Evolutionary conservation across 164 flowering plant genomes (phyloP).

Genomic region (Stephania cephalantha): DNA sequence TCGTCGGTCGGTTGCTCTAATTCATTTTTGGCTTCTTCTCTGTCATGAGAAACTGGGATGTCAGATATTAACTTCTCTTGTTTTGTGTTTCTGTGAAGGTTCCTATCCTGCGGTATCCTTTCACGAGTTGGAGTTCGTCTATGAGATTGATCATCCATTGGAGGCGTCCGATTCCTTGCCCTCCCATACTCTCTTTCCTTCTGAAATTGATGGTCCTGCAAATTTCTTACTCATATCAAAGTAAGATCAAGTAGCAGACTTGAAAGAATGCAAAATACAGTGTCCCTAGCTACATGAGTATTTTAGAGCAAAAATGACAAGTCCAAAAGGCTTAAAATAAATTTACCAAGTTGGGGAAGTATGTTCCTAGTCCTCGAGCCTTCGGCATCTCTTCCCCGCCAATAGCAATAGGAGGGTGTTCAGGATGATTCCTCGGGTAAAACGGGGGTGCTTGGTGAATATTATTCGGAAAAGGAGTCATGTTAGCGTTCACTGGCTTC

Average conservation of each 20-base stretch:
- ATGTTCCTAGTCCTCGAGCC: constrained; percentile 74
- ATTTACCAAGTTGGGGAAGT: constrained; percentile 66
- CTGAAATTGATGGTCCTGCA: constrained; percentile 50
- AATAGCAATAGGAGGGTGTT: constrained; percentile 29
- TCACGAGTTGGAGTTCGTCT: constrained; percentile 46
- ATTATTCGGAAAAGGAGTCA: constrained; percentile 33
- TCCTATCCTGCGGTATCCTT: constrained; percentile 19
- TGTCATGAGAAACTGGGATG: constrained; percentile 16
- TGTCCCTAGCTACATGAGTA: neutral
- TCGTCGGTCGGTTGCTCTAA: neutral
- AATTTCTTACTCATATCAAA: constrained; percentile 3
- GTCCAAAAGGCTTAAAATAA: neutral
- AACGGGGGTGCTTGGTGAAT: constrained; percentile 27
- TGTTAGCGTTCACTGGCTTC: constrained; percentile 23
- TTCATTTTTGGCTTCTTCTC: neutral
- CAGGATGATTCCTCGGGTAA: constrained; percentile 25
- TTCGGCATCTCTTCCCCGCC: constrained; percentile 49
- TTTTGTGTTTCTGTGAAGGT: constrained; percentile 24
- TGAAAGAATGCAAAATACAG: neutral
- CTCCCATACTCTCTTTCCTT: constrained; percentile 24
- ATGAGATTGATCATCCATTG: constrained; percentile 9
- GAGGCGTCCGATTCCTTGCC: constrained; percentile 33
- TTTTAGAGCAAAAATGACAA: neutral
- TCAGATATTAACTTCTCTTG: constrained; percentile 19
- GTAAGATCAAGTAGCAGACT: neutral